A percentile compares a stretch with the other conserved stretches of the same genome.
Conservation (phyloP, 495 filamentous ascomycete species). For the Sordaria brevicollis region DNA sequence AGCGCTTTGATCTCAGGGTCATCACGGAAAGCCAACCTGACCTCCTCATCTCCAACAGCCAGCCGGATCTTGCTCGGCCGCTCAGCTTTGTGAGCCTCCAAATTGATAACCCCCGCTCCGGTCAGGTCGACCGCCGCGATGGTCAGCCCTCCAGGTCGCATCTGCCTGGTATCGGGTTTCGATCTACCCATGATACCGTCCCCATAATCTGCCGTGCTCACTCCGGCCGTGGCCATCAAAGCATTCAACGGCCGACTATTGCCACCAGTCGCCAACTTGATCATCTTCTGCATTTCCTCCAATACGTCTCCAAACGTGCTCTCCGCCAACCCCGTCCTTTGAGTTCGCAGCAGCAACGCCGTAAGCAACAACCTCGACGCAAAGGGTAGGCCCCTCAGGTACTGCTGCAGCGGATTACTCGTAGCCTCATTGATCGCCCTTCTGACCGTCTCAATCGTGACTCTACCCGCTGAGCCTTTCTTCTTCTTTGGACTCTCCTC, state of each 20-base stretch:
- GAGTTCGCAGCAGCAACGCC: conserved; percentile 65
- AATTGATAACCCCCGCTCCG: conserved; percentile 74
- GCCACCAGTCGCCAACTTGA: conserved; percentile 45
- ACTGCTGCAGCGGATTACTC: conserved; percentile 80
- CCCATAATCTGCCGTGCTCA: not conserved
- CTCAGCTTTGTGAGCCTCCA: conserved; percentile 71
- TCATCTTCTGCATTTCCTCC: conserved; percentile 73
- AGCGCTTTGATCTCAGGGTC: conserved; percentile 77
- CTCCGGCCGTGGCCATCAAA: conserved; percentile 2
- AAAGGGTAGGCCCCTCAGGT: conserved; percentile 70
- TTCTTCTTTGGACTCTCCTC: conserved; percentile 10
- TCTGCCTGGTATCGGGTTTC: not conserved
- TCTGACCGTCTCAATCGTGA: conserved; percentile 88
- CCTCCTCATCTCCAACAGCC: conserved; percentile 79
- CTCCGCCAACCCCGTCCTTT: conserved; percentile 76
- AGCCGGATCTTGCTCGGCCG: conserved; percentile 78
- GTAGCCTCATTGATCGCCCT: conserved; percentile 92
- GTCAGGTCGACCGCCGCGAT: conserved; percentile 69
- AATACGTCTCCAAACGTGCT: conserved; percentile 82
- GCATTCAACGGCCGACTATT: conserved; percentile 27
- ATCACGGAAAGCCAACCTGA: conserved; percentile 75
- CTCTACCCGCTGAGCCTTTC: conserved; percentile 36
- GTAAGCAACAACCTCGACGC: conserved; percentile 76
- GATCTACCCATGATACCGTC: conserved; percentile 2
- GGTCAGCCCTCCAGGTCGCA: conserved; percentile 55